Conservation (phyloP, 371 early-diverging fungal genomes). For the Mortierella sp. region DNA sequence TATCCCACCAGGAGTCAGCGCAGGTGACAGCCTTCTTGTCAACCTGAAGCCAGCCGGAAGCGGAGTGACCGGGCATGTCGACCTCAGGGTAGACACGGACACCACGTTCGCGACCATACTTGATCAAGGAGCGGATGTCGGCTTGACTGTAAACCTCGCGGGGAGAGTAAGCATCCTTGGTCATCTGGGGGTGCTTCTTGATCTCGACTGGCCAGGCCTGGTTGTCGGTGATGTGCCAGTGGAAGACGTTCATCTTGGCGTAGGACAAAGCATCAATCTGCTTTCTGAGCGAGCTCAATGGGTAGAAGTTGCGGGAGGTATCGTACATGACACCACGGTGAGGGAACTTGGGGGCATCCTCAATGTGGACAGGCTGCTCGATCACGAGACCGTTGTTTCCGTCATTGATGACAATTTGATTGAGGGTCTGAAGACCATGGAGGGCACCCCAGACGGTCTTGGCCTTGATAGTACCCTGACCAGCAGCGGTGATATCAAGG, state of each 20-base stretch:
- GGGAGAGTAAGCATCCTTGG: constrained; percentile 76
- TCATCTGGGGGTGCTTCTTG: constrained; percentile 71
- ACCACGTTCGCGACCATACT: constrained; percentile 78
- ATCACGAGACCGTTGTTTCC: constrained; percentile 38
- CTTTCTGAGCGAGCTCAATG: constrained; percentile 69
- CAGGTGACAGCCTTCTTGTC: constrained; percentile 66
- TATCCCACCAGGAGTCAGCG: constrained; percentile 58
- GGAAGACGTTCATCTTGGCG: constrained; percentile 87
- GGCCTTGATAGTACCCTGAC: constrained; percentile 67
- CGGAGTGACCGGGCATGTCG: constrained; percentile 87
- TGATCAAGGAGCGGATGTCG: constrained; percentile 70
- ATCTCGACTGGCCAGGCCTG: constrained; percentile 83
- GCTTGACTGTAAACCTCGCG: constrained; percentile 66
- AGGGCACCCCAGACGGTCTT: constrained; percentile 83
- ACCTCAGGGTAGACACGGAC: constrained; percentile 85
- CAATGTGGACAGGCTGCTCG: constrained; percentile 72
- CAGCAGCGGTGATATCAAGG: constrained; percentile 64
- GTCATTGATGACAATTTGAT: constrained; percentile 73
- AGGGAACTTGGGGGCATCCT: constrained; percentile 73
- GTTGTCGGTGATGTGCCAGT: constrained; percentile 88
- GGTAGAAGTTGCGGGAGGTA: constrained; percentile 83
- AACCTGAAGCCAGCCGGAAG: constrained; percentile 58
- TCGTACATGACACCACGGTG: constrained; percentile 86
- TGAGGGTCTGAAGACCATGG: constrained; percentile 81
- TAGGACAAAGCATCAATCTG: constrained; percentile 81